phyloP scores from a whole-genome alignment of 805 yeast species.

The Komagataella pseudopastoris region DNA sequence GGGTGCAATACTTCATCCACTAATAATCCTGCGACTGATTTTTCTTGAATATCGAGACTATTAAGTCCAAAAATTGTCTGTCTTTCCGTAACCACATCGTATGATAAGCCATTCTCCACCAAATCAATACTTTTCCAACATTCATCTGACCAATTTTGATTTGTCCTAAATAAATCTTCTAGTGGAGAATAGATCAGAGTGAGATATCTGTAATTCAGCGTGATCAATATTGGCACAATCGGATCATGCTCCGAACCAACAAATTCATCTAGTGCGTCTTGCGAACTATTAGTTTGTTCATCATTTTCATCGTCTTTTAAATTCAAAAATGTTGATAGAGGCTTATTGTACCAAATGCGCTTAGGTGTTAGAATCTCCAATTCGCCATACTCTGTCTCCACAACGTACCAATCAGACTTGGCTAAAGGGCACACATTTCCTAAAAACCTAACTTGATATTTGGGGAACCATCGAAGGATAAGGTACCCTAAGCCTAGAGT shows the following conservation, averaged over 20 bases:
- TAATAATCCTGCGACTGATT: constrained; percentile 48
- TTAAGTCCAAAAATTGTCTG: constrained; percentile 65
- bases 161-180: constrained; percentile 75
- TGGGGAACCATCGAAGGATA: constrained; percentile 76
- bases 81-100: constrained; percentile 56
- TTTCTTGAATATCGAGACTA: constrained; percentile 62
- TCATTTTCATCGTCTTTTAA: constrained; percentile 8
- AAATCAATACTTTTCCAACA: constrained; percentile 54
- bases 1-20: constrained; percentile 90
- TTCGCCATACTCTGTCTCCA: constrained; percentile 91
- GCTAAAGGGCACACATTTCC: constrained; percentile 63
- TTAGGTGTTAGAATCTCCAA: constrained; percentile 44
- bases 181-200: constrained; percentile 74
- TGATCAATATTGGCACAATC: constrained; percentile 51
- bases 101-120: constrained; percentile 57
- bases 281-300: constrained; percentile 5
- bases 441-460: constrained; percentile 49
- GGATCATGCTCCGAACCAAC: constrained; percentile 36
- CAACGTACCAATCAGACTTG: constrained; percentile 80
- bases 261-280: neutral
- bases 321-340: constrained; percentile 54
- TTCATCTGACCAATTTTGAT: constrained; percentile 76
- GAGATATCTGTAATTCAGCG: constrained; percentile 74
- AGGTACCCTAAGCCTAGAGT: constrained; percentile 69
- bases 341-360: constrained; percentile 52